Percentiles rank a stretch among this genome's conserved stretches.
Conservation (phyloP, 2,329 filamentous ascomycete genomes). For the Pseudocercospora musae region DNA sequence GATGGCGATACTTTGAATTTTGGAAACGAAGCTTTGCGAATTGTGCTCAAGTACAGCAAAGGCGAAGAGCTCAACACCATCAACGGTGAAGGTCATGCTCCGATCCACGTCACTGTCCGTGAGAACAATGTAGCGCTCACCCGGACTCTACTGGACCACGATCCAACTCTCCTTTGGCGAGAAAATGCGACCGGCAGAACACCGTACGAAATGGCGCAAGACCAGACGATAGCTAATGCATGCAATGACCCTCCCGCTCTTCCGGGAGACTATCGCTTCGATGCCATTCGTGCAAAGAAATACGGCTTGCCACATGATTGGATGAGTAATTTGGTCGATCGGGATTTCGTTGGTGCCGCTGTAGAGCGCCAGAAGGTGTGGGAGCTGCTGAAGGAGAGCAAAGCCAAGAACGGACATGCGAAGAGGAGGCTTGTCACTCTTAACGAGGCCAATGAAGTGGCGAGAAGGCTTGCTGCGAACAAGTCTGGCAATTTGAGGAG, state of each 20-base stretch:
- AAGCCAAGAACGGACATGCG: constrained; percentile 25
- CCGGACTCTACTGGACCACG: constrained; percentile 55
- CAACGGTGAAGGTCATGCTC: constrained; percentile 63
- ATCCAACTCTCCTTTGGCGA: constrained; percentile 60
- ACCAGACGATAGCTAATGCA: constrained; percentile 45
- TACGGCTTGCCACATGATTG: constrained; percentile 3
- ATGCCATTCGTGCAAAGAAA: neutral
- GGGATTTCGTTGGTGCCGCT: neutral
- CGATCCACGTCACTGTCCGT: constrained; percentile 57
- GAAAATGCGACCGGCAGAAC: constrained; percentile 77
- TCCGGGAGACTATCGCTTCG: constrained; percentile 6
- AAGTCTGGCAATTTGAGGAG: neutral
- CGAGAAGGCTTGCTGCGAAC: constrained; percentile 36
- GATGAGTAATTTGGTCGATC: constrained; percentile 10
- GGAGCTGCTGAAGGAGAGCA: constrained; percentile 37
- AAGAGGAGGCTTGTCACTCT: constrained; percentile 56
- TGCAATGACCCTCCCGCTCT: constrained; percentile 13
- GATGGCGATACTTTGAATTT: neutral
- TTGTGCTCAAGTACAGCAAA: constrained; percentile 36
- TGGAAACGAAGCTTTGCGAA: constrained; percentile 11
- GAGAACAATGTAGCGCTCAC: constrained; percentile 44
- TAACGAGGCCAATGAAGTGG: constrained; percentile 60
- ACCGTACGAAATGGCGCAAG: constrained; percentile 64
- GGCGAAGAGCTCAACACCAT: constrained; percentile 50
- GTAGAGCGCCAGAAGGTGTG: constrained; percentile 30